A percentile compares a stretch with the other conserved stretches of the same genome.
Conservation (phyloP, 345 rosid species). For the Acer campestre region DNA sequence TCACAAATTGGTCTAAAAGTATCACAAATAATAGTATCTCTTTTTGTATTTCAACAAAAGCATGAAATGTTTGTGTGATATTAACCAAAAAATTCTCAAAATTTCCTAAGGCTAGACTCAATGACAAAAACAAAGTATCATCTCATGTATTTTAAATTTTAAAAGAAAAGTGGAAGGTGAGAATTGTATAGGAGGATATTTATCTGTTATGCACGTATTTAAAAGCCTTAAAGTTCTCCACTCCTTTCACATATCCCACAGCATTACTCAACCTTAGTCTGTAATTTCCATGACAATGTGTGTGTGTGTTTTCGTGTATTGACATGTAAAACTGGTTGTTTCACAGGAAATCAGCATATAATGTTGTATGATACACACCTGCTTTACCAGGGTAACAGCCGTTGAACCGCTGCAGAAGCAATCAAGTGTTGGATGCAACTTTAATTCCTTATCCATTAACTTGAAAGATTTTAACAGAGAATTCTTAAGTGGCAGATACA, state of each 20-base stretch:
- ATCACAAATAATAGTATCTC: background rate
- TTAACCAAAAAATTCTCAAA: background rate
- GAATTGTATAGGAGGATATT: background rate
- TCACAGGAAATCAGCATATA: background rate
- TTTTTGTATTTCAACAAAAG: background rate
- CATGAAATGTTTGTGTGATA: background rate
- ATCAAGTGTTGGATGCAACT: constrained; percentile 83
- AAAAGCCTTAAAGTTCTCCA: constrained; percentile 6
- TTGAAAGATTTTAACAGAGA: constrained; percentile 76
- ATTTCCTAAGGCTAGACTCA: background rate
- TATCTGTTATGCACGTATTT: background rate
- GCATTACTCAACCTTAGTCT: background rate
- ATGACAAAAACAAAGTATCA: background rate
- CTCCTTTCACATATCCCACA: background rate
- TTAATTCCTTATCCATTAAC: constrained; percentile 81
- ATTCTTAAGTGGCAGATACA: constrained; percentile 60
- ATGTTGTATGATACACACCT: constrained; percentile 49
- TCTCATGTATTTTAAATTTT: background rate
- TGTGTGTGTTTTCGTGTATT: background rate
- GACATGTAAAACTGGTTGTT: background rate
- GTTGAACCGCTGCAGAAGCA: constrained; percentile 99
- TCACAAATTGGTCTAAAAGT: background rate
- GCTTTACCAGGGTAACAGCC: constrained; percentile 85
- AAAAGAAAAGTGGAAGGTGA: background rate
- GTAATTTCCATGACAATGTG: background rate